A percentile compares a stretch with the other conserved stretches of the same genome.
Conservation (phyloP, 768 basidiomycete genomes). For the Nevesoporus exiguus region DNA sequence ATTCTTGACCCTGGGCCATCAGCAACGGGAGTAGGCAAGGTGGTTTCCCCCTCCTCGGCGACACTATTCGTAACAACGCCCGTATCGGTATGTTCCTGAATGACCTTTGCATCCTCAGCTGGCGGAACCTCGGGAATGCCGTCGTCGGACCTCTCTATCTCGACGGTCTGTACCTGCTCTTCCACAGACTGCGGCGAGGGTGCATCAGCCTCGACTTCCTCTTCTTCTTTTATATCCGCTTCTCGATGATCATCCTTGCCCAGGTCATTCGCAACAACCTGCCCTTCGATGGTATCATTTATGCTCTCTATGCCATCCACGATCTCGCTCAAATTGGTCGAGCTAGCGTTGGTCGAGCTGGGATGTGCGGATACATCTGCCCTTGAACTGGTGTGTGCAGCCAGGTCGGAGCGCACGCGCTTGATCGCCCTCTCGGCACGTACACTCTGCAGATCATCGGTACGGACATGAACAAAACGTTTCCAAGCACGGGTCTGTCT, state of each 20-base stretch:
- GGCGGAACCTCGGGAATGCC: slow-evolving; percentile 14
- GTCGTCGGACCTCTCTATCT: slow-evolving; percentile 24
- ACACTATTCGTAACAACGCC: slow-evolving; percentile 20
- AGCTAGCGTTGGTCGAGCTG: slow-evolving; percentile 27
- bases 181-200: slow-evolving; percentile 2
- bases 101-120: slow-evolving; percentile 5
- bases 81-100: slow-evolving; percentile 19
- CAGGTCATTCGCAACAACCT: slow-evolving; percentile 15
- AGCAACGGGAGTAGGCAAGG: slow-evolving; percentile 39
- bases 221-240: slow-evolving; percentile 27
- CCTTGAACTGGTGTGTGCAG: slow-evolving; percentile 56
- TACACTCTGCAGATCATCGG: slow-evolving; percentile 84
- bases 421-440: slow-evolving; percentile 86
- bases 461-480: slow-evolving; percentile 79
- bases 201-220: slow-evolving; percentile 15
- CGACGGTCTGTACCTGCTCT: slow-evolving; percentile 14
- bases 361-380: slow-evolving; percentile 23
- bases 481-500: slow-evolving; percentile 74
- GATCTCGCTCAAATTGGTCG: slow-evolving; percentile 32
- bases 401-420: slow-evolving; percentile 80
- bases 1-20: slow-evolving; percentile 43
- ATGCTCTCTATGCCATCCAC: slow-evolving; percentile 32
- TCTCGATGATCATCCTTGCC: slow-evolving; percentile 17
- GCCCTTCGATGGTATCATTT: slow-evolving; percentile 23
- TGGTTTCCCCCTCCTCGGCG: slow-evolving; percentile 28